Base-by-base conservation (phyloP, 768 basidiomycete species). In the Candolleomyces aberdarensis region DNA sequence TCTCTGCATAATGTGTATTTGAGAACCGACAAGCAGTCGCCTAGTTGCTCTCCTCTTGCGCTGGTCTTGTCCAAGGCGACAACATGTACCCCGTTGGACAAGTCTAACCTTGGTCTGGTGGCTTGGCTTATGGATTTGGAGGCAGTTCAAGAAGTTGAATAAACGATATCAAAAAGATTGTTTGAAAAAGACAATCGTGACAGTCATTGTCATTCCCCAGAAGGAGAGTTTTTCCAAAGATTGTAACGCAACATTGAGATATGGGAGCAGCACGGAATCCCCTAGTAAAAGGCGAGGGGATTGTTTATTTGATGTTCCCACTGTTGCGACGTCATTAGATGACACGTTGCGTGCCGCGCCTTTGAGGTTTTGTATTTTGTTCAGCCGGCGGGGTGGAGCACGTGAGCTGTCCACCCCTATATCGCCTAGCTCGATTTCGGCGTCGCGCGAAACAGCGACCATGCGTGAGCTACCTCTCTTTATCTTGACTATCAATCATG, bases 201-300 rank as follows among this genome's bases (percentile, higher is more conserved):
- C 32, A 32, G 32, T 5, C 32, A 9, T 9, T 32, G 36, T 11
- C 36, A 36, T 36, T 50, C 62, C 74, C 67, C 63, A 44, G 58
- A 69, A 75, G 69, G 75, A 74, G 71, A 59, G 40, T 5, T 59
- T 22, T 73, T 77, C 77, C 77, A 78, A 78, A 78, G 75, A 78
- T 78, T 78, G 66, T 54, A 65, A 64, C 59, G 75, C 76, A 76
- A 73, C 76, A 76, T 78, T 73, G n/a, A 31, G 64, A 60, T 71
- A 69, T 67, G 72, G 72, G 71, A 76, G 71, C 76, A 73, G 68
- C 77, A 80, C 78, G 79, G 79, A 79, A 79, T 79, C 77, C 78
- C 78, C 78, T 81, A 80, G 78, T 80, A 80, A 80, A 80, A 79
- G 80, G 78, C 78, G 78, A 81, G 78, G 79, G 79, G 78, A 80